Percentiles rank a stretch among this genome's conserved stretches.
phyloP scores from a whole-genome alignment of 805 yeast genomes.

The Hanseniaspora singularis region DNA sequence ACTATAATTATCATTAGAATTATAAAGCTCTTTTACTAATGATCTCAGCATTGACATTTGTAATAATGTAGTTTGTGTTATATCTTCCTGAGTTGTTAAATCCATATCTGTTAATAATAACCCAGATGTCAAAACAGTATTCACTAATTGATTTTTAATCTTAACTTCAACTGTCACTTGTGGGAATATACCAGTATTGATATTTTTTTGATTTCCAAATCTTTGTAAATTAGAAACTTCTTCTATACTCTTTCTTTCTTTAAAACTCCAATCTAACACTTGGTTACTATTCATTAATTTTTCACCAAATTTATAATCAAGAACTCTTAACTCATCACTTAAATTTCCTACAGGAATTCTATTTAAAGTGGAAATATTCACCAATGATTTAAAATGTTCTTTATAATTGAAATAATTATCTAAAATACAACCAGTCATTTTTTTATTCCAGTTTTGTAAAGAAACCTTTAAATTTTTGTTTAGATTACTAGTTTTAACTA shows the following conservation, averaged over 20 bases:
- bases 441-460: constrained; percentile 8
- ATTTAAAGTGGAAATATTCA: constrained; percentile 6
- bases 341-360: constrained; percentile 5
- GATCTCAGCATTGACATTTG: constrained; percentile 42
- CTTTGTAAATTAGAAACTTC: constrained; percentile 41
- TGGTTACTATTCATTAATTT: constrained; percentile 50
- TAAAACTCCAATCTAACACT: constrained; percentile 88
- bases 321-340: constrained; percentile 21
- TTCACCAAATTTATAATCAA: constrained; percentile 82
- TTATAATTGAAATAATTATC: not conserved
- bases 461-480: constrained; percentile 4
- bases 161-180: constrained; percentile 69
- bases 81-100: constrained; percentile 67
- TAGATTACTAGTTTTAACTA: not conserved
- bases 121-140: constrained; percentile 73
- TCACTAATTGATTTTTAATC: constrained; percentile 67
- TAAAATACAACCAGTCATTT: not conserved
- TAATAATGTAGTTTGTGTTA: constrained; percentile 57
- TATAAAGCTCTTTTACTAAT: constrained; percentile 88
- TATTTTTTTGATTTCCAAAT: constrained; percentile 57
- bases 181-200: constrained; percentile 66
- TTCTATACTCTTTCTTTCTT: constrained; percentile 55
- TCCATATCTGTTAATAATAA: constrained; percentile 39
- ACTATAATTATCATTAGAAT: constrained; percentile 55
- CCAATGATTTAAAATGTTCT: not conserved